These are phyloP conservation scores for Diaporthe helianthi DNA, from an alignment of 2,329 filamentous ascomycete genomes.

Conservation along the genomic window DNA sequence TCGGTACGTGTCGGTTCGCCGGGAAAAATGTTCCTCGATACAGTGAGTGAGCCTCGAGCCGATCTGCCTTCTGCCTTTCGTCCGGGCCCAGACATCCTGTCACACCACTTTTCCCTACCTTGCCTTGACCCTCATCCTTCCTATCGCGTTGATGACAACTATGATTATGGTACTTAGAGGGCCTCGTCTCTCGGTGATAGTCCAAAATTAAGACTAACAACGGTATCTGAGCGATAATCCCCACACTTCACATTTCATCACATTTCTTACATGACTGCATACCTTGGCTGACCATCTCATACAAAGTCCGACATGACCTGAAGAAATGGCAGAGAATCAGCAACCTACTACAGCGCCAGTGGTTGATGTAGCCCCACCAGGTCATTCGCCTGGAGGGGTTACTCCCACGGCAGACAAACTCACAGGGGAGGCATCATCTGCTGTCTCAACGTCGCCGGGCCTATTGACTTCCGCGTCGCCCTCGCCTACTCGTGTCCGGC, in stretches of 20 bases:
- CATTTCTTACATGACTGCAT: background rate
- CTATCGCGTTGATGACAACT: conserved; percentile 67
- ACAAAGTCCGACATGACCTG: conserved; percentile 56
- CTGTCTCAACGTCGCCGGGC: conserved; percentile 35
- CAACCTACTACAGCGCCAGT: conserved; percentile 32
- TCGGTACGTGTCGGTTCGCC: conserved; percentile 25
- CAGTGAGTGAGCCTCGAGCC: conserved; percentile 39
- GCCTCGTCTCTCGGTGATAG: conserved; percentile 67
- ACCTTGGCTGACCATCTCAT: conserved; percentile 30
- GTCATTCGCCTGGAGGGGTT: background rate
- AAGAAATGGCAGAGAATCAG: conserved; percentile 52
- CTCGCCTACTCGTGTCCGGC: conserved; percentile 31
- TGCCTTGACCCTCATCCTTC: background rate
- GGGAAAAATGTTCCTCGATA: conserved; percentile 39
- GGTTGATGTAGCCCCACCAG: conserved; percentile 14
- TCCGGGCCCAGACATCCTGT: background rate
- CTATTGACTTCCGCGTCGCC: conserved; percentile 33
- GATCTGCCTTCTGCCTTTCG: background rate
- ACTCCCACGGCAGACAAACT: background rate
- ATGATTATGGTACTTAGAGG: conserved; percentile 63
- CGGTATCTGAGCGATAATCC: conserved; percentile 82
- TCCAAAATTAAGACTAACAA: conserved; percentile 83
- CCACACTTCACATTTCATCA: no score
- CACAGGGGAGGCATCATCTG: conserved; percentile 31
- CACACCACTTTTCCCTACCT: background rate